Conservation (phyloP, 441 rosid species). For the Eruca vesicaria region DNA sequence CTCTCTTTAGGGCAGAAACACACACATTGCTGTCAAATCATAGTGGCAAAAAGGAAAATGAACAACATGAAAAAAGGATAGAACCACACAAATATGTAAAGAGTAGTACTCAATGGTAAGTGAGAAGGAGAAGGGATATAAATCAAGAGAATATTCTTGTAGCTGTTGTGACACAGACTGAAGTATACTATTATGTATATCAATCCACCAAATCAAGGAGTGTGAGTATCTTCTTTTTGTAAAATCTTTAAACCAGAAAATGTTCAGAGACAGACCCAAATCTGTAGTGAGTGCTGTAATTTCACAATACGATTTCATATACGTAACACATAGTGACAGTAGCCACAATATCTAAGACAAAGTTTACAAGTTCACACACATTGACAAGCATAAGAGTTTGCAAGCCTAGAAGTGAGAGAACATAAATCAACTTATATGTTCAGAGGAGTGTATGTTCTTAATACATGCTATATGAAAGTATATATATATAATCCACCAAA, state of each 20-base stretch:
- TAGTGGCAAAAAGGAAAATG: slow-evolving; percentile 9
- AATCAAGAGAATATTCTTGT: slow-evolving; percentile 15
- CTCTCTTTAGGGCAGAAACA: slow-evolving; percentile 2
- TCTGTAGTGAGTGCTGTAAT: background rate
- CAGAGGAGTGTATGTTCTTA: background rate
- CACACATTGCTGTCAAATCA: slow-evolving; percentile 24
- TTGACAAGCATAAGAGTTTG: no score
- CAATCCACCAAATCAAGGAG: background rate
- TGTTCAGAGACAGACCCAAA: background rate
- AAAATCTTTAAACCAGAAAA: slow-evolving; percentile 10
- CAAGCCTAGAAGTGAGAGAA: no score
- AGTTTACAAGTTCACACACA: background rate
- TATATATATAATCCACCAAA: background rate
- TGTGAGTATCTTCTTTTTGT: slow-evolving; percentile 11
- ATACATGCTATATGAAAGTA: background rate
- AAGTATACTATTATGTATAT: background rate
- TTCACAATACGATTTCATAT: background rate
- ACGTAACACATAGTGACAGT: background rate
- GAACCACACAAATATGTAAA: background rate
- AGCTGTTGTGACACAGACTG: slow-evolving; percentile 11
- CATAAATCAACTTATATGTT: no score
- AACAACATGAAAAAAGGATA: slow-evolving; percentile 10
- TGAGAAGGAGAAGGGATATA: slow-evolving; percentile 11
- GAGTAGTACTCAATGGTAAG: slow-evolving; percentile 28
- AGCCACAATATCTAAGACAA: background rate